Evolutionary conservation across 441 rosid genomes (phyloP).

Genomic region (Manihot esculenta): DNA sequence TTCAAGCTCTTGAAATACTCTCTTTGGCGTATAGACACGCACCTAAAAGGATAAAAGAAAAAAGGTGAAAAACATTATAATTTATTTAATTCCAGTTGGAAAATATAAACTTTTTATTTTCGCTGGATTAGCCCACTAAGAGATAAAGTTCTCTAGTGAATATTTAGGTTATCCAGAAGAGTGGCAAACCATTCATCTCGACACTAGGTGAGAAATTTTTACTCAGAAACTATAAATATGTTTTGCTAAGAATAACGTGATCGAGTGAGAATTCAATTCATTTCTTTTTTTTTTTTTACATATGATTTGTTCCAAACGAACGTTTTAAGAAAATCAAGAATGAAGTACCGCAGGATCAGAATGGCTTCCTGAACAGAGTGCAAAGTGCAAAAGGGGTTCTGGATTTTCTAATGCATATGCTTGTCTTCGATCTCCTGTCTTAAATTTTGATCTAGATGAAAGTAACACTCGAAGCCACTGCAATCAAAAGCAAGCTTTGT

Average conservation of each 20-base stretch:
- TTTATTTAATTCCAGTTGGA: background rate
- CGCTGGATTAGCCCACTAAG: too few relatives aligned
- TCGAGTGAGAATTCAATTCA: too few relatives aligned
- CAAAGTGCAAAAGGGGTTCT: conserved; percentile 78
- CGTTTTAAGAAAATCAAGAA: background rate
- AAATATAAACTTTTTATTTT: background rate
- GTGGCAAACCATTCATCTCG: too few relatives aligned
- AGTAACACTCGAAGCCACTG: conserved; percentile 85
- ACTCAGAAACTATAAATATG: too few relatives aligned
- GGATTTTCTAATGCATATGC: conserved; percentile 62
- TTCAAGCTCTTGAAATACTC: conserved; percentile 72
- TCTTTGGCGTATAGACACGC: conserved; percentile 71
- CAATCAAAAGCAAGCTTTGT: conserved; percentile 29
- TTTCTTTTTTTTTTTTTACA: too few relatives aligned
- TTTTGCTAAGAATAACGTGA: too few relatives aligned
- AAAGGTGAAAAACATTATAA: too few relatives aligned
- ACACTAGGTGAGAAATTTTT: too few relatives aligned
- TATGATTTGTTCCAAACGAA: too few relatives aligned
- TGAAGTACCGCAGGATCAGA: conserved; percentile 86
- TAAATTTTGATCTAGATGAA: conserved; percentile 66
- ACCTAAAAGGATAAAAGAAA: conserved; percentile 68
- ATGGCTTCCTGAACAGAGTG: conserved; percentile 85
- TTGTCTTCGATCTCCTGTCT: conserved; percentile 65
- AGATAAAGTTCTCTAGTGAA: too few relatives aligned
- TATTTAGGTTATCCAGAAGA: too few relatives aligned